phyloP scores from a whole-genome alignment of 1,284 basidiomycete species.

The Ustilago shanxiensis region DNA sequence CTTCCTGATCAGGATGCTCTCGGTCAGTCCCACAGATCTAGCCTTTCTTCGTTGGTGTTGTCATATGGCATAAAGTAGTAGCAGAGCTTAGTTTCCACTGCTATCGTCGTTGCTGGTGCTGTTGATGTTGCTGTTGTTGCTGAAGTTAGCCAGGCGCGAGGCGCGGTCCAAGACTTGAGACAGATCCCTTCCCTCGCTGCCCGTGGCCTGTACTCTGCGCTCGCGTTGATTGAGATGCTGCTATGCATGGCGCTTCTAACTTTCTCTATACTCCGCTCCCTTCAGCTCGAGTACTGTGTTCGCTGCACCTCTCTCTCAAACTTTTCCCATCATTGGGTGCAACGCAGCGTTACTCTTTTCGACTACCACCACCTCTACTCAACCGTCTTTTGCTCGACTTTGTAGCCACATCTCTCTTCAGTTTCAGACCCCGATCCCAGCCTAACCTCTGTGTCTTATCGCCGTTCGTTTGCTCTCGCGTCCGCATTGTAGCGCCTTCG shows the following conservation, averaged over 20 bases:
- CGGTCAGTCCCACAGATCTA: background rate
- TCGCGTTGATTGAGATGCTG: constrained; percentile 8
- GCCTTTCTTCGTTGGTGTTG: constrained; percentile 27
- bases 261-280: constrained; percentile 1
- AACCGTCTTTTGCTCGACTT: background rate
- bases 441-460: background rate
- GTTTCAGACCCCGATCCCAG: constrained; percentile 1
- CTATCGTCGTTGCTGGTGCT: background rate
- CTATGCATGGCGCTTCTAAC: constrained; percentile 2
- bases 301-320: constrained; percentile 1
- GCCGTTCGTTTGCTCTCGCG: background rate
- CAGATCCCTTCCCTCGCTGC: background rate
- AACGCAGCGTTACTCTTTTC: background rate
- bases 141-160: no score
- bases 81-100: background rate
- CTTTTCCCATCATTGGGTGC: background rate
- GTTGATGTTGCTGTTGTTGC: background rate
- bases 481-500: background rate
- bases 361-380: background rate
- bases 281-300: background rate
- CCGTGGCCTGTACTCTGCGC: background rate
- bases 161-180: background rate
- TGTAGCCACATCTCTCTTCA: background rate
- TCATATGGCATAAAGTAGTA: constrained; percentile 25
- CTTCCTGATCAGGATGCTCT: background rate